Evolutionary conservation across 2,329 filamentous ascomycete genomes (phyloP).

Genomic region (Capronia americana): DNA sequence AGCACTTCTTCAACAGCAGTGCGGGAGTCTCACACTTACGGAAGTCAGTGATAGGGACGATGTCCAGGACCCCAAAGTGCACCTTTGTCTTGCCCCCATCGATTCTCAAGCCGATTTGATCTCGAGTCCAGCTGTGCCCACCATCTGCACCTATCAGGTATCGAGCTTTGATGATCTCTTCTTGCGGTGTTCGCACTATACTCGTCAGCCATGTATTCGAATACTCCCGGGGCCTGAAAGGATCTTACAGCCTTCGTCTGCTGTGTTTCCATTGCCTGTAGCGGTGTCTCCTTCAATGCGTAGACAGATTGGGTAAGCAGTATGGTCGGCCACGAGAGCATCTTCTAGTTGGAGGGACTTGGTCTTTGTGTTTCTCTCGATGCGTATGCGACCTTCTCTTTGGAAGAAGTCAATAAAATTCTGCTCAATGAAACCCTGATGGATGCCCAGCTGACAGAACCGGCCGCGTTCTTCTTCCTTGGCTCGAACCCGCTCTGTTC

Average conservation of each 20-base stretch:
- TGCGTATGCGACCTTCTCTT: background rate
- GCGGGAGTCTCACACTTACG: slow-evolving; percentile 34
- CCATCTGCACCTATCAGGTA: slow-evolving; percentile 72
- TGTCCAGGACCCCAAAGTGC: slow-evolving; percentile 57
- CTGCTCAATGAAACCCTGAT: slow-evolving; percentile 73
- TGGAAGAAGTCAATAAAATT: slow-evolving; percentile 68
- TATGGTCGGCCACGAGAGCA: slow-evolving; percentile 59
- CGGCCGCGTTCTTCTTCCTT: slow-evolving; percentile 66
- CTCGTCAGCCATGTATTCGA: background rate
- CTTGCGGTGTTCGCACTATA: background rate
- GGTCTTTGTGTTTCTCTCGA: slow-evolving; percentile 55
- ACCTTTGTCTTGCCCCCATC: slow-evolving; percentile 60
- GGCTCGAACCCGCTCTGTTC: slow-evolving; percentile 67
- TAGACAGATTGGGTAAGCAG: slow-evolving; percentile 61
- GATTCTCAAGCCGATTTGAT: slow-evolving; percentile 62
- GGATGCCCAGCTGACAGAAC: slow-evolving; percentile 70
- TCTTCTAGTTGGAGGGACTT: slow-evolving; percentile 44
- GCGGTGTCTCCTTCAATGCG: slow-evolving; percentile 53
- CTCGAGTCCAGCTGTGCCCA: slow-evolving; percentile 69
- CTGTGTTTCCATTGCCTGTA: slow-evolving; percentile 44
- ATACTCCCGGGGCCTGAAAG: background rate
- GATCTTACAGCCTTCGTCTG: slow-evolving; percentile 20
- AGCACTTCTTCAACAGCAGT: background rate
- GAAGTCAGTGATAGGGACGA: slow-evolving; percentile 63
- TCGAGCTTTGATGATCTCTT: background rate